A percentile compares a stretch with the other conserved stretches of the same genome.
Conservation (phyloP, 2,329 filamentous ascomycete genomes). For the Aphanocladium album region DNA sequence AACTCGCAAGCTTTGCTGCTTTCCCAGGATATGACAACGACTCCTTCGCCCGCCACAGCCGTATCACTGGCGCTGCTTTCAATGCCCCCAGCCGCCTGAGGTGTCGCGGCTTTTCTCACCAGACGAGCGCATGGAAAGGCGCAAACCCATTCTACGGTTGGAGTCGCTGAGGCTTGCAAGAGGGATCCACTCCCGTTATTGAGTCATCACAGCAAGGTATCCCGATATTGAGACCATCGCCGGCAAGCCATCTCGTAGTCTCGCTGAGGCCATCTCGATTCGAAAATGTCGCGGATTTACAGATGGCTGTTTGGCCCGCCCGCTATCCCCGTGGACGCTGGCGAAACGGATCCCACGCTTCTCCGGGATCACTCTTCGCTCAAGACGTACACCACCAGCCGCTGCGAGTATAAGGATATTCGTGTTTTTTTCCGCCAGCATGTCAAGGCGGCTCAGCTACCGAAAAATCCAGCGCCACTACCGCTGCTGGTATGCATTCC, state of each 20-base stretch:
- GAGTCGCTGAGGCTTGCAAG: not conserved
- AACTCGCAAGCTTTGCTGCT: not conserved
- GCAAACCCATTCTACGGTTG: not conserved
- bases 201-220: constrained; percentile 9
- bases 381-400: constrained; percentile 65
- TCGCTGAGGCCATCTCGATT: not conserved
- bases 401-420: constrained; percentile 67
- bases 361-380: constrained; percentile 71
- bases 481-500: constrained; percentile 89
- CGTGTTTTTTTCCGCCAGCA: constrained; percentile 82
- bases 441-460: constrained; percentile 75
- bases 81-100: constrained; percentile 5
- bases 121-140: constrained; percentile 4
- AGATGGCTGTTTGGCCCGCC: constrained; percentile 16
- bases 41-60: not conserved
- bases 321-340: constrained; percentile 22
- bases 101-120: not conserved
- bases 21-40: not conserved
- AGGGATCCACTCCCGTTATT: constrained; percentile 5
- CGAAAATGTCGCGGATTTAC: constrained; percentile 8
- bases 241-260: not conserved
- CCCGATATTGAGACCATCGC: constrained; percentile 1
- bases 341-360: constrained; percentile 67
- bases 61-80: not conserved
- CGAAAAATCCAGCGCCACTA: constrained; percentile 64